phyloP scores from a whole-genome alignment of 75 land plant genomes.

The Isoetes taiwanensis region DNA sequence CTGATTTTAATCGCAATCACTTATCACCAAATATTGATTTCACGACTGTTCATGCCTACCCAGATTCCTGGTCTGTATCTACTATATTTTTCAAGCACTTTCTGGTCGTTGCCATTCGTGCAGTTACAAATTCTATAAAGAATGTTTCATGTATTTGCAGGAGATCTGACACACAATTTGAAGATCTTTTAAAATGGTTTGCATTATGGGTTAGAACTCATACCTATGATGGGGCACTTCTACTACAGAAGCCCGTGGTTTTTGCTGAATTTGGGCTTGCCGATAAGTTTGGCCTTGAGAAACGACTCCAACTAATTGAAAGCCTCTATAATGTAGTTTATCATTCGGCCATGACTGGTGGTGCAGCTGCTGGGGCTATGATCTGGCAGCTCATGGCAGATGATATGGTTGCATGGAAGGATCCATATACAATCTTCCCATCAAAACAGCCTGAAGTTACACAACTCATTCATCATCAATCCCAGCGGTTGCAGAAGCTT shows the following conservation, averaged over 20 bases:
- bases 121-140: too few relatives aligned
- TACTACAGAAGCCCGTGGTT: background rate
- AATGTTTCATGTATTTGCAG: background rate
- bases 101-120: background rate
- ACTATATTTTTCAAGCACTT: background rate
- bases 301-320: background rate
- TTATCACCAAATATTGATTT: background rate
- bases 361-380: conserved; percentile 2
- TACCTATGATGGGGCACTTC: background rate
- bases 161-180: background rate
- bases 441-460: background rate
- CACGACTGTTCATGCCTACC: background rate
- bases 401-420: background rate
- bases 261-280: background rate
- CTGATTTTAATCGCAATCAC: background rate
- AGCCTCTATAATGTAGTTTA: background rate
- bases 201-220: background rate
- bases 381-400: conserved; percentile 4
- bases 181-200: background rate
- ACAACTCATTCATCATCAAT: background rate
- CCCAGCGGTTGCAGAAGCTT: background rate
- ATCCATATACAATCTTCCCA: background rate
- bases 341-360: background rate
- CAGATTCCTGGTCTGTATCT: background rate
- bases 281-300: background rate